Evolutionary conservation across 345 rosid species (phyloP).

Genomic region (Citrus hindsii): DNA sequence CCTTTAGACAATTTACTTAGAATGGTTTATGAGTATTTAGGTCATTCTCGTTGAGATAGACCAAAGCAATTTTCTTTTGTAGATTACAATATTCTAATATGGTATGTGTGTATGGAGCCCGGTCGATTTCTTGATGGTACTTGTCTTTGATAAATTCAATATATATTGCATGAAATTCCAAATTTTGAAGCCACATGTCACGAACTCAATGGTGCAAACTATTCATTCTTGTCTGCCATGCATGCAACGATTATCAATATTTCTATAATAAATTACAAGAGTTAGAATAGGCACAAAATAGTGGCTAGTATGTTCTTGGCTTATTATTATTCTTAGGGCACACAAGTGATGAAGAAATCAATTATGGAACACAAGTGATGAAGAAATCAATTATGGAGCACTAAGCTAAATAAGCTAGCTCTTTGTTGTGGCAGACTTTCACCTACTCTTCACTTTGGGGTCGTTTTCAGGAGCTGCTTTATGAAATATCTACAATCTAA

Average conservation of each 20-base stretch:
- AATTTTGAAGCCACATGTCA: slow-evolving; percentile 1
- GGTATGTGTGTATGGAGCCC: background rate
- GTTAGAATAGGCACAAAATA: background rate
- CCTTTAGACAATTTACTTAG: too few species aligned
- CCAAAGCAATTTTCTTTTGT: background rate
- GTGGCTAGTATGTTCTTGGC: background rate
- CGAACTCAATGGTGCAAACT: background rate
- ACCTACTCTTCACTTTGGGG: slow-evolving; percentile 11
- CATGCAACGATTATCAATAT: background rate
- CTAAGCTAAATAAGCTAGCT: background rate
- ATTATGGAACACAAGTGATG: slow-evolving; percentile 21
- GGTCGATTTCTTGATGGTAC: background rate
- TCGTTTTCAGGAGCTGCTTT: slow-evolving; percentile 13
- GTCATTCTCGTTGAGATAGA: too few species aligned
- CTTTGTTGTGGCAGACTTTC: slow-evolving; percentile 5
- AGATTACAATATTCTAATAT: background rate
- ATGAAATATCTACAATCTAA: background rate
- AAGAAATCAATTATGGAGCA: slow-evolving; percentile 23
- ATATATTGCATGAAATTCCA: background rate
- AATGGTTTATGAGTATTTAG: too few species aligned
- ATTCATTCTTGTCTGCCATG: background rate
- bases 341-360: slow-evolving; percentile 10
- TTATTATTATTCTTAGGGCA: background rate
- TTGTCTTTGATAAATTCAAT: background rate
- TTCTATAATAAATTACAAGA: background rate